phyloP scores from a whole-genome alignment of 2,329 filamentous ascomycete species.

The Helicocarpus griseus region DNA sequence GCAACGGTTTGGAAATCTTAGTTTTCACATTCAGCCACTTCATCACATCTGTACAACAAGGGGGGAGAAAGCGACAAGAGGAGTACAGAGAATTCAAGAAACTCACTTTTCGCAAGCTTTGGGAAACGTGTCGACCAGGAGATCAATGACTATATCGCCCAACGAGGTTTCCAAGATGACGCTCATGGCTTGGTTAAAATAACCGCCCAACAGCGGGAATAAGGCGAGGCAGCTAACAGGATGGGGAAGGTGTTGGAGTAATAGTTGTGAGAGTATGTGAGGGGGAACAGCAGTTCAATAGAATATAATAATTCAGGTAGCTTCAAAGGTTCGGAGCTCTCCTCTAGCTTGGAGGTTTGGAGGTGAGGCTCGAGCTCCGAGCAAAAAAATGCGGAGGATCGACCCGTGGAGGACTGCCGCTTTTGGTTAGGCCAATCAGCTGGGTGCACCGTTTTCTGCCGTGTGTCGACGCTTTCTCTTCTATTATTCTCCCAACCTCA shows the following conservation, averaged over 20 bases:
- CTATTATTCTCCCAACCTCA: not conserved
- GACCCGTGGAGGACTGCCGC: not conserved
- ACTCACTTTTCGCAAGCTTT: conserved; percentile 91
- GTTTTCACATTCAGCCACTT: conserved; percentile 46
- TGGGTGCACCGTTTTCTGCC: not conserved
- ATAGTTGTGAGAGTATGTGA: not conserved
- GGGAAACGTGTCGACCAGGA: conserved; percentile 79
- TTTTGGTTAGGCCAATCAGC: not conserved
- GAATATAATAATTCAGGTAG: not conserved
- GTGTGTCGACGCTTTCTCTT: not conserved
- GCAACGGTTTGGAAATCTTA: conserved; percentile 37
- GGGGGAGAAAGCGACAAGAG: not conserved
- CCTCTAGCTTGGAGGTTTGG: not conserved
- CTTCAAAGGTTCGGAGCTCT: not conserved
- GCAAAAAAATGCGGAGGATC: too few species aligned
- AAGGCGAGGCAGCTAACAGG: not conserved
- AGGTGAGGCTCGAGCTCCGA: not conserved
- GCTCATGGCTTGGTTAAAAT: conserved; percentile 55
- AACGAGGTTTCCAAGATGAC: conserved; percentile 87
- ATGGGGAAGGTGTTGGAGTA: not conserved
- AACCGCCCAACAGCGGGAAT: not conserved
- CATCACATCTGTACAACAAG: conserved; percentile 22
- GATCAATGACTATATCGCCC: conserved; percentile 90
- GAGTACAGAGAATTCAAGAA: not conserved
- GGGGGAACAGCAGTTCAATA: not conserved